These are phyloP conservation scores for Volvox reticuliferus DNA, from an alignment of 139 green algal genomes.

Conservation along the genomic window DNA sequence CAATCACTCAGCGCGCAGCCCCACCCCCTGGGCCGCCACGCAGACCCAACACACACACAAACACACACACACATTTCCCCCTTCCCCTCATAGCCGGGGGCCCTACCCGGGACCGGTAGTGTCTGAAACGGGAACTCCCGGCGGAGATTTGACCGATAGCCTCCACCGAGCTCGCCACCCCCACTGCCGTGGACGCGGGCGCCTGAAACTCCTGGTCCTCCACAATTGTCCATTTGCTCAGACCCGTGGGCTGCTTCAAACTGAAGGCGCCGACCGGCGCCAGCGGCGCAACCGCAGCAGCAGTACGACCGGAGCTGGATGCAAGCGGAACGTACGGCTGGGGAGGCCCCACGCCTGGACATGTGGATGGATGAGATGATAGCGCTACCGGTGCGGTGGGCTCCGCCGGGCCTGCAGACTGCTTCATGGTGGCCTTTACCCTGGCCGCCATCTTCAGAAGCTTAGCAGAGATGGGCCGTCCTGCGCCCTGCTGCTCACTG, in stretches of 20 bases:
- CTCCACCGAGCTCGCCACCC: background rate
- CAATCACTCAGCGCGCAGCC: too few relatives aligned
- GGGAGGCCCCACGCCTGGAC: too few relatives aligned
- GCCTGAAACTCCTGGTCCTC: slow-evolving; percentile 43
- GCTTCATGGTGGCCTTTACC: too few relatives aligned
- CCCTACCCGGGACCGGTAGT: slow-evolving; percentile 24
- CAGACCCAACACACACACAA: background rate
- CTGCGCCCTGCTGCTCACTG: too few relatives aligned
- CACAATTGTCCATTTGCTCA: slow-evolving; percentile 33
- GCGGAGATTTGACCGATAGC: background rate
- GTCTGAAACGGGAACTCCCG: background rate
- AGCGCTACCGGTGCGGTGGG: too few relatives aligned
- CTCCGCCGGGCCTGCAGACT: too few relatives aligned
- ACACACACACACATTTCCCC: background rate
- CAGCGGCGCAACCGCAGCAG: background rate
- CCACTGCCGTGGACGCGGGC: background rate
- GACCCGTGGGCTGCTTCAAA: slow-evolving; percentile 42
- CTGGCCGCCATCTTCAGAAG: too few relatives aligned
- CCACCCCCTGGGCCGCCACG: too few relatives aligned
- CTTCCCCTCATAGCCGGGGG: background rate
- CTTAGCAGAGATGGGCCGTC: too few relatives aligned
- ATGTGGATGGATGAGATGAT: too few relatives aligned
- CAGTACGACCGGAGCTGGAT: too few relatives aligned
- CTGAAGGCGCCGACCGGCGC: slow-evolving; percentile 4
- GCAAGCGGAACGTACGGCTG: too few relatives aligned